phyloP scores from a whole-genome alignment of 495 filamentous ascomycete species.

The Lichenothelia convexa region DNA sequence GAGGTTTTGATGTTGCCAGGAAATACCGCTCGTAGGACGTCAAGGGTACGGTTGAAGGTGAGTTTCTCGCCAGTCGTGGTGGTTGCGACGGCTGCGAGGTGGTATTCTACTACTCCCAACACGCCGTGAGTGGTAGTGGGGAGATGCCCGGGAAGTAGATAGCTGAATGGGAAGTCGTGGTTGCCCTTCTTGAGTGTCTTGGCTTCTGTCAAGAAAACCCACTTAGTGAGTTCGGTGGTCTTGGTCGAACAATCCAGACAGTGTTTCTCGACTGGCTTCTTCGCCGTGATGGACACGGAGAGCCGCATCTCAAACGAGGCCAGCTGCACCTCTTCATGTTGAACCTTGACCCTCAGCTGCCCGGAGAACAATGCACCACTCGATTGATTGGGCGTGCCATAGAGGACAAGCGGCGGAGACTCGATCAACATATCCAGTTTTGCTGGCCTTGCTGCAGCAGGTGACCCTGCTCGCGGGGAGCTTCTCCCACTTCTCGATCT shows the following conservation, averaged over 20 bases:
- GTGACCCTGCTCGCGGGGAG: too few species aligned
- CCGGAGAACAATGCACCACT: slow-evolving; percentile 79
- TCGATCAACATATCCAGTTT: slow-evolving; percentile 65
- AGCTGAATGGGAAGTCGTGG: slow-evolving; percentile 82
- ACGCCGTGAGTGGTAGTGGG: slow-evolving; percentile 62
- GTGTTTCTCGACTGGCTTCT: slow-evolving; percentile 57
- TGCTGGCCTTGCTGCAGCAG: slow-evolving; percentile 22
- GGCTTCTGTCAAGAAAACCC: slow-evolving; percentile 57
- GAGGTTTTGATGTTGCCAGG: slow-evolving; percentile 52
- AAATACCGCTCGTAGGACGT: slow-evolving; percentile 56
- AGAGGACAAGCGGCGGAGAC: slow-evolving; percentile 75
- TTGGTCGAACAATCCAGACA: slow-evolving; percentile 59
- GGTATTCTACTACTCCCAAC: slow-evolving; percentile 60
- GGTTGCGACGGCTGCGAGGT: slow-evolving; percentile 52
- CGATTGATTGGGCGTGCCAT: slow-evolving; percentile 53
- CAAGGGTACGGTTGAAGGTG: slow-evolving; percentile 42
- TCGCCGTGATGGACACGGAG: slow-evolving; percentile 45
- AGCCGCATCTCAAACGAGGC: slow-evolving; percentile 53
- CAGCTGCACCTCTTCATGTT: slow-evolving; percentile 44
- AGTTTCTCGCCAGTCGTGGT: slow-evolving; percentile 42
- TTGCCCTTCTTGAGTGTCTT: slow-evolving; percentile 41
- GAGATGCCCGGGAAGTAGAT: slow-evolving; percentile 69
- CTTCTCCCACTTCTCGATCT: too few species aligned
- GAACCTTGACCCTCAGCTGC: slow-evolving; percentile 54
- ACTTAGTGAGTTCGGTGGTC: slow-evolving; percentile 52